Evolutionary conservation across 495 filamentous ascomycete species (phyloP).

Genomic region (Aspergillus sclerotioniger): DNA sequence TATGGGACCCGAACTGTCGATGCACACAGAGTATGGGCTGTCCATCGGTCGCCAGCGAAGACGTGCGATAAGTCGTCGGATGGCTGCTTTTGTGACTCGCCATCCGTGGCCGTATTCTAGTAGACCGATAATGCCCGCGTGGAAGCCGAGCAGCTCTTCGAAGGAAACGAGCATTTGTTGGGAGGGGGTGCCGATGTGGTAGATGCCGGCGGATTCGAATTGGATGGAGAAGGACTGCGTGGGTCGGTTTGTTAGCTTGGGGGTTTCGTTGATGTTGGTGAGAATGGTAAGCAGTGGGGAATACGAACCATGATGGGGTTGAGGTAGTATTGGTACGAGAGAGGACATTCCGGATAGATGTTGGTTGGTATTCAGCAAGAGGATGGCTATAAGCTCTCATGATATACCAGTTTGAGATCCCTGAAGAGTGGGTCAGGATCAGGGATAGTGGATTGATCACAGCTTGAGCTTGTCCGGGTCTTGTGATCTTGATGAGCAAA

Average conservation of each 20-base stretch:
- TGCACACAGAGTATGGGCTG: background rate
- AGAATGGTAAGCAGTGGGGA: too few species aligned
- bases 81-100: background rate
- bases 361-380: background rate
- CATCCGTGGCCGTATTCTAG: background rate
- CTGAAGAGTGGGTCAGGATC: background rate
- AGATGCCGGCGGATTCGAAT: background rate
- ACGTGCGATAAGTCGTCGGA: background rate
- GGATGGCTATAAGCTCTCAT: background rate
- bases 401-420: background rate
- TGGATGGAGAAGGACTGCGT: background rate
- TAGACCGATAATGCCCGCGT: background rate
- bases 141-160: background rate
- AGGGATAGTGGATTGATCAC: constrained; percentile 1
- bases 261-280: background rate
- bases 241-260: background rate
- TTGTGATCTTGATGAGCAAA: background rate
- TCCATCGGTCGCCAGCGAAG: background rate
- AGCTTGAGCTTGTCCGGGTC: background rate
- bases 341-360: background rate
- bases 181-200: background rate
- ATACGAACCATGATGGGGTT: background rate
- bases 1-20: background rate
- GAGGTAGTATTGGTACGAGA: background rate
- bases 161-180: background rate